Conservation (phyloP, 1,284 basidiomycete species). For the Ustilago cynodontis region DNA sequence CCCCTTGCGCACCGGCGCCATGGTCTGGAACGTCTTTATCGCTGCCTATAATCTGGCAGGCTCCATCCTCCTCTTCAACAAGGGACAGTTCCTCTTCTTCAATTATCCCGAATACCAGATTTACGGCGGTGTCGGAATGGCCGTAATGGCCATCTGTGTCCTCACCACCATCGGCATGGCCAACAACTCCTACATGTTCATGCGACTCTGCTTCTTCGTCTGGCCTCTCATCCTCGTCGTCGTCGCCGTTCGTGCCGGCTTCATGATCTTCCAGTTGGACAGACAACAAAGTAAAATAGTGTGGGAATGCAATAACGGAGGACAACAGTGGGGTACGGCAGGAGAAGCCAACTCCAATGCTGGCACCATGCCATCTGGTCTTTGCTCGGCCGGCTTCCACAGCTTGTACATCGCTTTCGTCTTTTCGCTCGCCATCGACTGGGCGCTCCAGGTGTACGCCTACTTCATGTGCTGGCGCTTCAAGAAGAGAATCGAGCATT, state of each 20-base stretch:
- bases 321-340: conserved; percentile 77
- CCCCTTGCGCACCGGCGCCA: conserved; percentile 74
- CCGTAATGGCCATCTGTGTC: conserved; percentile 75
- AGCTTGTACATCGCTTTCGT: conserved; percentile 79
- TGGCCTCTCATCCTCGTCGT: conserved; percentile 81
- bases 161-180: conserved; percentile 78
- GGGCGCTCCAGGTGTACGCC: conserved; percentile 77
- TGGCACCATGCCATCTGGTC: conserved; percentile 74
- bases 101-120: conserved; percentile 77
- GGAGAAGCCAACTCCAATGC: conserved; percentile 71
- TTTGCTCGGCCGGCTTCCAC: conserved; percentile 78
- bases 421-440: conserved; percentile 77
- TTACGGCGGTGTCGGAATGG: conserved; percentile 80
- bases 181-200: conserved; percentile 81
- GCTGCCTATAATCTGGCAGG: conserved; percentile 79
- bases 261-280: conserved; percentile 74
- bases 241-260: conserved; percentile 77
- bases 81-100: conserved; percentile 80
- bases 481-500: conserved; percentile 66
- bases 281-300: conserved; percentile 70
- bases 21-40: conserved; percentile 79
- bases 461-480: conserved; percentile 67
- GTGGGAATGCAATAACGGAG: conserved; percentile 81
- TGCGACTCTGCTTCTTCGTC: conserved; percentile 77
- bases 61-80: conserved; percentile 77